These are phyloP conservation scores for Tolypocladium amazonense DNA, from an alignment of 2,329 filamentous ascomycete species.

Conservation along the genomic window DNA sequence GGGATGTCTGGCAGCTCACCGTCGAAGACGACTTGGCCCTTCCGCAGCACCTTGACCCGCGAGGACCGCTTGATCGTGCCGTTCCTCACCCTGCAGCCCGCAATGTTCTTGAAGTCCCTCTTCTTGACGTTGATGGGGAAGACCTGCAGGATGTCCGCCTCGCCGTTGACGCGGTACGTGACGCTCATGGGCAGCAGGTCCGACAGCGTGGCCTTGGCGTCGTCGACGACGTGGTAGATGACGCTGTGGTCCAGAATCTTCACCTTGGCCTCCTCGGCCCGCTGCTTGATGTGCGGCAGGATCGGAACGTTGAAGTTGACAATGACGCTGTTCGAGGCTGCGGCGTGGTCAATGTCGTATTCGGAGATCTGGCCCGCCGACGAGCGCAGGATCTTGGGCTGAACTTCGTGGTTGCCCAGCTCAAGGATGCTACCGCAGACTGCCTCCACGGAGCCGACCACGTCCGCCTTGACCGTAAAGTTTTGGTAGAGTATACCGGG, in stretches of 20 bases:
- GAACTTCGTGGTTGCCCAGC: constrained; percentile 77
- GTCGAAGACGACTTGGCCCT: constrained; percentile 63
- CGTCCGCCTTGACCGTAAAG: constrained; percentile 87
- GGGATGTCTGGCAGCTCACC: constrained; percentile 46
- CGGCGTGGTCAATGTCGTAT: constrained; percentile 82
- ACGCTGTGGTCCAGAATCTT: constrained; percentile 75
- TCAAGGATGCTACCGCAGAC: constrained; percentile 66
- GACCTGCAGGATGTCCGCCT: constrained; percentile 73
- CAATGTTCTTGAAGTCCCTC: constrained; percentile 61
- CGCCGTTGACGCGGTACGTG: constrained; percentile 64
- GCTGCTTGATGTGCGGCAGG: constrained; percentile 53
- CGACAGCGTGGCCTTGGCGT: constrained; percentile 57
- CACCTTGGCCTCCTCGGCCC: constrained; percentile 64
- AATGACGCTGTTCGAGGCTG: constrained; percentile 62
- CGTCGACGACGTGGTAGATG: constrained; percentile 72
- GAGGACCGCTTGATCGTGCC: constrained; percentile 55
- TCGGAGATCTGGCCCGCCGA: constrained; percentile 71
- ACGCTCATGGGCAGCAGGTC: constrained; percentile 58
- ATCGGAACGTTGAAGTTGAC: constrained; percentile 77
- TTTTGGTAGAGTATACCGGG: constrained; percentile 48
- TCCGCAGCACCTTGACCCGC: constrained; percentile 62
- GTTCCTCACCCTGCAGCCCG: constrained; percentile 80
- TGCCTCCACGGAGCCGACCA: constrained; percentile 88
- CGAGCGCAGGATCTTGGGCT: constrained; percentile 64
- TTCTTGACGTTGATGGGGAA: constrained; percentile 78